Base-by-base conservation (phyloP, 345 rosid species). In the Eucalyptus curtisii region DNA sequence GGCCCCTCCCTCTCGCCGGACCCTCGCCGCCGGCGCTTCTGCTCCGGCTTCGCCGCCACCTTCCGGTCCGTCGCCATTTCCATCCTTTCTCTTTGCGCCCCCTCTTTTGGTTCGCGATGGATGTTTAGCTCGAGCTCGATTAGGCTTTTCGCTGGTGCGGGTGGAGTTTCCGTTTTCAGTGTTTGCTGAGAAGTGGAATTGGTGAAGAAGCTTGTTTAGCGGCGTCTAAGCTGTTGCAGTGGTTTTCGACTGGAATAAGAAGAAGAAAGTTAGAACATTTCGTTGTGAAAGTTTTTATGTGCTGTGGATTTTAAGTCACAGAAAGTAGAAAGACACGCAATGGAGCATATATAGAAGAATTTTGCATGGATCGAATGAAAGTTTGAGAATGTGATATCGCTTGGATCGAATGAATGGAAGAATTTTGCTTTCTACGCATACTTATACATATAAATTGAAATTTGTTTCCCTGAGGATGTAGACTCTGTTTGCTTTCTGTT, bases 11-110 rank as follows among this genome's bases (percentile, higher is more conserved):
- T 82, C 89, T 79, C 86, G 89, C 85, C 80, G 87, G 6, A 31
- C 86, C 79, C 87, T 91, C 88, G 88, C 89, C 87, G n/a, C 90
- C 71, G 91, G 81, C 87, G 90, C 89, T 64, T 87, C 90, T 47
- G 52, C 93, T 24, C 86, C 91, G 52, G 82, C 92, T 20, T 89
- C 91, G 15, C 88, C 93, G 20, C 85, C 88, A 33, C 49, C 89
- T 81, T 48, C 85, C 49, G 61, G 85, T 55, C 49, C 44, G 44
- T 40, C 61, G 45, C 82, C 45, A 27, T 79, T 33, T 31, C 61
- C 49, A 47, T 20, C 52, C 37, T 61, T 52, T 42, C 68, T 30
- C 48, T 52, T 49, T 42, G 87, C 68, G 14, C 25, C 82, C 82
- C 20, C 82, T 71, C 27, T 71, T 71, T 71, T 37, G 82, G 2